Base-by-base conservation (phyloP, 2,329 filamentous ascomycete genomes). In the Ophiosphaerella narmari region DNA sequence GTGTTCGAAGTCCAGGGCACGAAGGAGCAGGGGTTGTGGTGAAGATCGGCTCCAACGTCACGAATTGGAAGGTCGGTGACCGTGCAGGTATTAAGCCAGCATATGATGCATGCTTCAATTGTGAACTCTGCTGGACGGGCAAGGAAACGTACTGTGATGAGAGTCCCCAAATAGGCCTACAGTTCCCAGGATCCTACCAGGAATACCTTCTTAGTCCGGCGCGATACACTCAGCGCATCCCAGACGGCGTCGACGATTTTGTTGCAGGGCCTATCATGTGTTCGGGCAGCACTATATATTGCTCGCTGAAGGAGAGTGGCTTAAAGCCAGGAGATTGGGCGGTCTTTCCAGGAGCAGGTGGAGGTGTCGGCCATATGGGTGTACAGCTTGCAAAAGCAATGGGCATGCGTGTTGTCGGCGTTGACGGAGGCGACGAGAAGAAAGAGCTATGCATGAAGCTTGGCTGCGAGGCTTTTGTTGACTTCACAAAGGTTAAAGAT, bases 261-360 rank as follows among this genome's bases (percentile, higher is more conserved):
- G 48, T 79, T 8, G 82, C 82, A 4, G 82, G 77, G 0, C 82
- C 81, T 0, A 77, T 84, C 44, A 83, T 84, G 80, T 85, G 82
- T 66, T 55, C 81, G 4, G 82, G 79, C 0, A 77, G 75, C 14
- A 84, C 82, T 0, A 80, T 83, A 48, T 81, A 84, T 60, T 74
- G 79, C 2, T 78, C 80, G 2, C 62, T 85, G 24, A 71, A 77
- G 7, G 77, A 81, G 36, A 78, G 77, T 1, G 75, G 74, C 1
- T 67, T 82, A 2, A 72, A 72, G 48, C 67, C 80, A 0, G 78
- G 80, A 4, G 70, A 82, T 31, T 83, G 77, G 77, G 77, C 79
- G 1, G 75, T 78, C 7, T 80, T 82, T 54, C 77, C 78, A 4
- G 79, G 79, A 12, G 78, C 79, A 0, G 81, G 74, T 12, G 75